phyloP scores from a whole-genome alignment of 1,284 basidiomycete species.

The Ganoderma meredithae region DNA sequence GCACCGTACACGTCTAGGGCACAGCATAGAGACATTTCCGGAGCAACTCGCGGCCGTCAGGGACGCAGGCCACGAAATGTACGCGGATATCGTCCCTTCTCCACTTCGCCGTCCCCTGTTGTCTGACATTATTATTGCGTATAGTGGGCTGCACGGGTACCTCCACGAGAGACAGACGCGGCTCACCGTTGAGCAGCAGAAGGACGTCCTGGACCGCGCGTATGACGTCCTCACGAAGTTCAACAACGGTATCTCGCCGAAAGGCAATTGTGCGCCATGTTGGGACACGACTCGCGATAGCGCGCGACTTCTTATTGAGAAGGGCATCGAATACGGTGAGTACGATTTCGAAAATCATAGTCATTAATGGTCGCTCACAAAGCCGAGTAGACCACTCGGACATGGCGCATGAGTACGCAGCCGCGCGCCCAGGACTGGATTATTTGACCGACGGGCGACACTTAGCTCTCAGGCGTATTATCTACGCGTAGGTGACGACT shows the following conservation, averaged over 20 bases:
- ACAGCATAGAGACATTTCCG: slow-evolving; percentile 76
- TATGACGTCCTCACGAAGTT: slow-evolving; percentile 73
- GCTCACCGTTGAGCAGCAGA: slow-evolving; percentile 73
- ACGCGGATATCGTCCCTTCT: slow-evolving; percentile 21
- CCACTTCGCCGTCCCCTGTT: not conserved
- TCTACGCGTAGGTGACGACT: slow-evolving; percentile 70
- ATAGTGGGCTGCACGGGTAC: slow-evolving; percentile 77
- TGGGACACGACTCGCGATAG: slow-evolving; percentile 82
- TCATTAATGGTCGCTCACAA: not conserved
- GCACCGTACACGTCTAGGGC: slow-evolving; percentile 47
- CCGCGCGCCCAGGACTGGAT: not conserved
- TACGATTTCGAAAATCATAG: not conserved
- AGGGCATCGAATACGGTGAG: slow-evolving; percentile 78
- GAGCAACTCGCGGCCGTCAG: slow-evolving; percentile 69
- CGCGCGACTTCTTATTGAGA: slow-evolving; percentile 71
- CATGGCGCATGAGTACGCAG: slow-evolving; percentile 64
- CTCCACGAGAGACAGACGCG: slow-evolving; percentile 77
- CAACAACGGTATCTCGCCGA: slow-evolving; percentile 69
- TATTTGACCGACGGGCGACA: not conserved
- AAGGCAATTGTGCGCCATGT: slow-evolving; percentile 77
- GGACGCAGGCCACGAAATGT: slow-evolving; percentile 77
- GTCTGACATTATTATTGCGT: not conserved
- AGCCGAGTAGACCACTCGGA: slow-evolving; percentile 65
- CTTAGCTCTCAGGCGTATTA: slow-evolving; percentile 77
- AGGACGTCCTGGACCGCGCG: slow-evolving; percentile 76